phyloP scores from a whole-genome alignment of 768 basidiomycete genomes.

The Phlegmacium glaucopus region DNA sequence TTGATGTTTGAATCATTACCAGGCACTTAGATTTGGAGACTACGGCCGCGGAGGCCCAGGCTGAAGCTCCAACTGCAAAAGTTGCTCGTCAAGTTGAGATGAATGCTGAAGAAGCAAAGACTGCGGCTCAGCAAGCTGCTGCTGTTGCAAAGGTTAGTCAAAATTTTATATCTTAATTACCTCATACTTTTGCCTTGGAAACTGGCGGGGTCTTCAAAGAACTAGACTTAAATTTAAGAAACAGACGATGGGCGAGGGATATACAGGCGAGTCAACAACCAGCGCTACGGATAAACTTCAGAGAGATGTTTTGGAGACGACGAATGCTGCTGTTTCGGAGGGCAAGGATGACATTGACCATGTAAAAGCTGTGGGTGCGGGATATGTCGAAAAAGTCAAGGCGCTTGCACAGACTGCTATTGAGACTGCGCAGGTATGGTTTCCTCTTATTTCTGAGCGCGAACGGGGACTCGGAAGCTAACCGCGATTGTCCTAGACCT shows the following conservation, averaged over 20 bases:
- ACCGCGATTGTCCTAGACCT: constrained; percentile 12
- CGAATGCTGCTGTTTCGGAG: constrained; percentile 51
- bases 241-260: constrained; percentile 29
- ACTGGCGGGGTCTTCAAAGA: too few species aligned
- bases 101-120: constrained; percentile 42
- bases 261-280: constrained; percentile 30
- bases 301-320: constrained; percentile 34
- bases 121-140: constrained; percentile 51
- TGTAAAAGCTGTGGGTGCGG: constrained; percentile 40
- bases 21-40: constrained; percentile 43
- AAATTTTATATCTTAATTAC: background rate
- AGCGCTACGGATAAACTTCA: constrained; percentile 36
- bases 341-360: constrained; percentile 49
- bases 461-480: too few species aligned
- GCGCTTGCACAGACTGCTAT: constrained; percentile 30
- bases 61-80: constrained; percentile 39
- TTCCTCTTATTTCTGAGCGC: background rate
- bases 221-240: too few species aligned
- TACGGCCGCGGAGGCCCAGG: constrained; percentile 50
- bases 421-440: constrained; percentile 23
- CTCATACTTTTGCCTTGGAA: background rate
- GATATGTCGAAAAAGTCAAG: constrained; percentile 57
- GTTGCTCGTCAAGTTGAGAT: constrained; percentile 42
- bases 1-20: background rate
- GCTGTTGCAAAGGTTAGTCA: constrained; percentile 45